These are phyloP conservation scores for Phytophthora sp. DNA, from an alignment of 352 stramenopile genomes.

Conservation along the genomic window DNA sequence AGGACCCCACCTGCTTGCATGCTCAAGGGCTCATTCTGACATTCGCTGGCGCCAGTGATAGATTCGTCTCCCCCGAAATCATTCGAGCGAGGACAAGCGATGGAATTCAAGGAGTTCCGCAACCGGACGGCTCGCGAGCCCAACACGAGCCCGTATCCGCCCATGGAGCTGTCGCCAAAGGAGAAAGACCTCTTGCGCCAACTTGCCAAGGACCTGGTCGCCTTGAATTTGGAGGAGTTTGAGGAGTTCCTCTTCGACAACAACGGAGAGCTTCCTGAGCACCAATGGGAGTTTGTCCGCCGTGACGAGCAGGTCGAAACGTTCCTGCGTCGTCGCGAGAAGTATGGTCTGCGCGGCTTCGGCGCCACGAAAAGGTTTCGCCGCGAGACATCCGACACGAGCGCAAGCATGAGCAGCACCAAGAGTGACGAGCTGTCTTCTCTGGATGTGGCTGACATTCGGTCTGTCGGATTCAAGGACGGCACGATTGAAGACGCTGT, in stretches of 20 bases:
- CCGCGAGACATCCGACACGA: slow-evolving; percentile 24
- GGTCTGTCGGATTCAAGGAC: slow-evolving; percentile 29
- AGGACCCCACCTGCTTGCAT: background rate
- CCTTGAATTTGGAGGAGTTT: slow-evolving; percentile 30
- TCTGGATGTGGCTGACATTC: slow-evolving; percentile 31
- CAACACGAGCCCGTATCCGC: slow-evolving; percentile 31
- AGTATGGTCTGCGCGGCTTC: slow-evolving; percentile 30
- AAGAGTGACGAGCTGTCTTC: slow-evolving; percentile 33
- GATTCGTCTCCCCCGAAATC: slow-evolving; percentile 6
- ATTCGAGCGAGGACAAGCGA: background rate
- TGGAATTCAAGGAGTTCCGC: slow-evolving; percentile 35
- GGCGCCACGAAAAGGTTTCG: slow-evolving; percentile 27
- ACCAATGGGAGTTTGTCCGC: slow-evolving; percentile 31
- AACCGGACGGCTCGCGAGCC: slow-evolving; percentile 20
- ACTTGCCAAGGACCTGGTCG: slow-evolving; percentile 32
- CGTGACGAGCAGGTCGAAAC: slow-evolving; percentile 36
- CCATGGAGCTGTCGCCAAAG: slow-evolving; percentile 24
- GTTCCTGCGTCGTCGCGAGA: slow-evolving; percentile 29
- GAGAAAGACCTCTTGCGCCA: slow-evolving; percentile 28
- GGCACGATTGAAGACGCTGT: slow-evolving; percentile 38
- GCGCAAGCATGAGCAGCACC: slow-evolving; percentile 28
- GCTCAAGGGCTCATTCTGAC: slow-evolving; percentile 22
- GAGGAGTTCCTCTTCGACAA: slow-evolving; percentile 33
- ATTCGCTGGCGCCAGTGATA: slow-evolving; percentile 11
- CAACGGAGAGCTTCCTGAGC: slow-evolving; percentile 23